phyloP scores from a whole-genome alignment of 2,329 filamentous ascomycete genomes.

The Botrytis elliptica region DNA sequence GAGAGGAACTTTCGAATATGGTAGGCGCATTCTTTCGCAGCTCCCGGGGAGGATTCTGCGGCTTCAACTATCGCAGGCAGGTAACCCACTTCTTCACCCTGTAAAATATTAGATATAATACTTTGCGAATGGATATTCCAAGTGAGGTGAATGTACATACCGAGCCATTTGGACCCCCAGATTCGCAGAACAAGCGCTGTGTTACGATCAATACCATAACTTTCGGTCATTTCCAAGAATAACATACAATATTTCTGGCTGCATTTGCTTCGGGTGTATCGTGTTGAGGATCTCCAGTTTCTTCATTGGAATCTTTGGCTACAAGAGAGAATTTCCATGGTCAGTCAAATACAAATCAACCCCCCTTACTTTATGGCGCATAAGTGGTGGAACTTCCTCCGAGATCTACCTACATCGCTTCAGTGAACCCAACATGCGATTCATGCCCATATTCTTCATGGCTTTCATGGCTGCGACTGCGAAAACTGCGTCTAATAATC shows the following conservation, averaged over 20 bases:
- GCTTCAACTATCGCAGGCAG: slow-evolving; percentile 92
- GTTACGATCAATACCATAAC: slow-evolving; percentile 23
- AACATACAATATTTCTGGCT: slow-evolving; percentile 62
- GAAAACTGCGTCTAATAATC: background rate
- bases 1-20: slow-evolving; percentile 80
- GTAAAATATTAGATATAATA: slow-evolving; percentile 25
- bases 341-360: slow-evolving; percentile 9
- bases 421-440: slow-evolving; percentile 38
- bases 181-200: slow-evolving; percentile 80
- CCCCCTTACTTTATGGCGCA: background rate
- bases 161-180: slow-evolving; percentile 57
- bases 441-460: slow-evolving; percentile 40
- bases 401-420: slow-evolving; percentile 32
- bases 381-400: slow-evolving; percentile 24
- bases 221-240: slow-evolving; percentile 18
- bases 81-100: slow-evolving; percentile 88
- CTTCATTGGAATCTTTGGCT: slow-evolving; percentile 27
- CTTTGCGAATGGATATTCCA: background rate
- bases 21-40: slow-evolving; percentile 76
- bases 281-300: slow-evolving; percentile 37
- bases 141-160: slow-evolving; percentile 42
- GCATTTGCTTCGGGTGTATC: slow-evolving; percentile 69
- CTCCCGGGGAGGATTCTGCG: slow-evolving; percentile 85
- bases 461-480: slow-evolving; percentile 35
- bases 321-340: slow-evolving; percentile 3